Conservation (phyloP, 768 basidiomycete species). For the Calocybe cyanea region DNA sequence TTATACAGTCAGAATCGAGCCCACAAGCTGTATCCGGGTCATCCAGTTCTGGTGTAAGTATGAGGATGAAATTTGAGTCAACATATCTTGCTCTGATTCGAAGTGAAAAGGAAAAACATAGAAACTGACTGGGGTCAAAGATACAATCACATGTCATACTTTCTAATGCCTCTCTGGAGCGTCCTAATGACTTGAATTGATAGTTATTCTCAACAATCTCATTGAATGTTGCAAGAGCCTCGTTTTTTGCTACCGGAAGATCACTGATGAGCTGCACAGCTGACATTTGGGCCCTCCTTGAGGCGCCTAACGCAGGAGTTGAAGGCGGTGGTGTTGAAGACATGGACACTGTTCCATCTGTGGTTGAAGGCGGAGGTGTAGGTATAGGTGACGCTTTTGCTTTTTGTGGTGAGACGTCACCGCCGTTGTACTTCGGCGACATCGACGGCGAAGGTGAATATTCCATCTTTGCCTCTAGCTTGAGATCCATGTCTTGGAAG, state of each 20-base stretch:
- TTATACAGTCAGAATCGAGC: constrained; percentile 90
- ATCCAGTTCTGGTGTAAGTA: constrained; percentile 46
- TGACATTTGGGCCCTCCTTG: constrained; percentile 33
- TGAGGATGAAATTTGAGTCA: constrained; percentile 9
- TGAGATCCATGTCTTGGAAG: constrained; percentile 26
- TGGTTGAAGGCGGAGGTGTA: constrained; percentile 28
- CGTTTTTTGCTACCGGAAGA: constrained; percentile 73
- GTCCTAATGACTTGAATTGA: constrained; percentile 84
- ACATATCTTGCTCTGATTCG: constrained; percentile 3
- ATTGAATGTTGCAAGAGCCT: constrained; percentile 67
- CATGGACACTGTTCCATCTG: constrained; percentile 31
- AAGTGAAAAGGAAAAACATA: constrained; percentile 7
- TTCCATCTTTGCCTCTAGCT: constrained; percentile 28
- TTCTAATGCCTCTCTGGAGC: constrained; percentile 83
- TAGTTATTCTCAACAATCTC: constrained; percentile 80
- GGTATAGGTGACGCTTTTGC: constrained; percentile 32
- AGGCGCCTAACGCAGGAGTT: constrained; percentile 19
- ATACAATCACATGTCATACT: constrained; percentile 94
- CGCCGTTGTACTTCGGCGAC: constrained; percentile 32
- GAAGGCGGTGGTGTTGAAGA: constrained; percentile 38
- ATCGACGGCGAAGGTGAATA: constrained; percentile 28
- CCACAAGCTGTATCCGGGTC: constrained; percentile 74
- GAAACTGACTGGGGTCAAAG: constrained; percentile 73
- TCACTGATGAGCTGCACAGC: constrained; percentile 72
- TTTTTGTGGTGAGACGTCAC: constrained; percentile 29